These are phyloP conservation scores for Colletotrichum gigasporum DNA, from an alignment of 2,329 filamentous ascomycete genomes.

Conservation along the genomic window DNA sequence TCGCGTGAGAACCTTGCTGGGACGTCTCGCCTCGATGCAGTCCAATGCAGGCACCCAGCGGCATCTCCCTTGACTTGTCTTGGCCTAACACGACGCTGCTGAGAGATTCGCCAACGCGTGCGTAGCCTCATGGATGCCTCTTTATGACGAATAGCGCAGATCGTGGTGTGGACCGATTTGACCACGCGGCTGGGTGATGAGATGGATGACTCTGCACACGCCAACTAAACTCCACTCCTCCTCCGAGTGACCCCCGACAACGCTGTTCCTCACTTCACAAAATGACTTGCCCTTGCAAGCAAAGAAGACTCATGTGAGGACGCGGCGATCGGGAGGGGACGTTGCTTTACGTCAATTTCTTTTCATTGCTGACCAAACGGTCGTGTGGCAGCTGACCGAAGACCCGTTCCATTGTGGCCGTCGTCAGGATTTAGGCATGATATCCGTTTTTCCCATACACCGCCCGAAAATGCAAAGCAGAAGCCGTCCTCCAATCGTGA, in stretches of 20 bases:
- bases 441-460: conserved; percentile 55
- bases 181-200: neutral
- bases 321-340: conserved; percentile 26
- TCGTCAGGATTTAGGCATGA: conserved; percentile 54
- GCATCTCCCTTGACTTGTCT: neutral
- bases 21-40: neutral
- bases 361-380: conserved; percentile 55
- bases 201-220: neutral
- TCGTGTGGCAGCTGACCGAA: conserved; percentile 45
- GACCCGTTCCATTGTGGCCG: conserved; percentile 44
- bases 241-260: neutral
- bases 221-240: neutral
- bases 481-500: conserved; percentile 42
- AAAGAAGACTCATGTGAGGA: conserved; percentile 6
- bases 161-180: neutral
- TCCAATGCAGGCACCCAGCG: conserved; percentile 5
- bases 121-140: neutral
- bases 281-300: conserved; percentile 2
- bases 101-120: neutral
- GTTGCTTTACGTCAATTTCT: conserved; percentile 38
- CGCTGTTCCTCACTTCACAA: conserved; percentile 11
- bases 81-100: neutral
- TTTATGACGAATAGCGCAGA: neutral
- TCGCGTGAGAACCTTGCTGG: neutral
- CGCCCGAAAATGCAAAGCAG: conserved; percentile 57